Evolutionary conservation across 2,329 filamentous ascomycete species (phyloP), one percentile per base, ranked within the genome.

Genomic region (Zarea fungicola): DNA sequence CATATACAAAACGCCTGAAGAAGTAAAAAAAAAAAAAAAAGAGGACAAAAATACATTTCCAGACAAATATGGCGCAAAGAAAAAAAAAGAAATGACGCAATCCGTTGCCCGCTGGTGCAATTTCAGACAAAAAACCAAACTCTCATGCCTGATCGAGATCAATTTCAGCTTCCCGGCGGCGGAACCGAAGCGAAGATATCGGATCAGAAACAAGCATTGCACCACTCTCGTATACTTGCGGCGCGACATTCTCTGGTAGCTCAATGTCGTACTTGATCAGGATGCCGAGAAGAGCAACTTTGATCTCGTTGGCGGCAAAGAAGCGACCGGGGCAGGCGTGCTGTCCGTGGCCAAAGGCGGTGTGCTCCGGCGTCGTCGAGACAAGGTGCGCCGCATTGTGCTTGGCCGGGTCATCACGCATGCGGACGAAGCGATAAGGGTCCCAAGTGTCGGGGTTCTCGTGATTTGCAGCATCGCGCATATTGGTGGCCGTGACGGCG

Each of bases 311-410:
- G 0, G 72, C 68, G 0, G 76, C 75, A 52, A 79, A 78, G 61
- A 80, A 80, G 1, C 76, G 67, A 0, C 77, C 77, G 0, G 74
- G 72, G 43, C 76, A 75, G 1, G 71, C 74, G 58, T 81, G 76
- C 35, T 71, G 63, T 0, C 79, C 78, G 51, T 78, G 73, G 0
- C 78, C 77, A 56, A 81, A 82, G 0, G 70, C 65, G 16, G 79
- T 58, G 54, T 76, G 72, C 6, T 66, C 60, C 8, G 71, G 62
- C 16, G 68, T 70, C 1, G 77, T 78, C 11, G 72, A 73, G 5
- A 78, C 72, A 58, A 81, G 67, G 53, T 70, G 72, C 3, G 51
- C 45, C 1, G 42, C 28, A n/a, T 55, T 54, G 3, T 56, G 56
- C 1, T 58, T 55, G 21, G 64, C 63, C 4, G 60, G 62, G 25